phyloP scores from a whole-genome alignment of 371 early-diverging fungal genomes.

The Mucor racemosus region DNA sequence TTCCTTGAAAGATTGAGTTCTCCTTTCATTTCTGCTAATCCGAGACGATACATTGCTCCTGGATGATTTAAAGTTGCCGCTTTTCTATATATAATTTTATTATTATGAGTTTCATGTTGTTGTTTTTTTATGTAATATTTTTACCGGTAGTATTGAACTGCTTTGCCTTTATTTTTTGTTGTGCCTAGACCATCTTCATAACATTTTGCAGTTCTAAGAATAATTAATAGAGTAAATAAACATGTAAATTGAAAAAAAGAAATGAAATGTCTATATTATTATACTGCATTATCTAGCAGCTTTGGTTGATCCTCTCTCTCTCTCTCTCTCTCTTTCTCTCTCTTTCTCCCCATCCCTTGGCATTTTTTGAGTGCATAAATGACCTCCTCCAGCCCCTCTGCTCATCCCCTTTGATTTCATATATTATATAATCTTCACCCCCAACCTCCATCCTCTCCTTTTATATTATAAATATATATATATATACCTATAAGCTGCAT shows the following conservation, averaged over 20 bases:
- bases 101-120: neutral
- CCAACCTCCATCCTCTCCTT: neutral
- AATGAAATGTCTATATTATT: slow-evolving; percentile 7
- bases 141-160: slow-evolving; percentile 68
- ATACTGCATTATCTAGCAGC: slow-evolving; percentile 5
- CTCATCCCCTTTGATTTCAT: neutral
- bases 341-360: slow-evolving; percentile 2
- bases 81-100: slow-evolving; percentile 44
- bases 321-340: slow-evolving; percentile 5
- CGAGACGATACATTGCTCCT: slow-evolving; percentile 76
- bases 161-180: slow-evolving; percentile 55
- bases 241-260: slow-evolving; percentile 4
- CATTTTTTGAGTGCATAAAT: slow-evolving; percentile 2
- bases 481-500: slow-evolving; percentile 61
- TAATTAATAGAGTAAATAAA: slow-evolving; percentile 1
- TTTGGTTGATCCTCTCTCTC: neutral
- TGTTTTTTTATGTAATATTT: neutral
- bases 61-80: slow-evolving; percentile 72
- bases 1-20: slow-evolving; percentile 64
- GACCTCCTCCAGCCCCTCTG: neutral
- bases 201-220: slow-evolving; percentile 59
- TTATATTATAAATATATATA: too few relatives aligned
- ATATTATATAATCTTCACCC: neutral
- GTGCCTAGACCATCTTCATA: slow-evolving; percentile 72
- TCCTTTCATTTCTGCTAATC: slow-evolving; percentile 74